Conservation (phyloP, 352 stramenopile genomes). For the Pythium sp. region DNA sequence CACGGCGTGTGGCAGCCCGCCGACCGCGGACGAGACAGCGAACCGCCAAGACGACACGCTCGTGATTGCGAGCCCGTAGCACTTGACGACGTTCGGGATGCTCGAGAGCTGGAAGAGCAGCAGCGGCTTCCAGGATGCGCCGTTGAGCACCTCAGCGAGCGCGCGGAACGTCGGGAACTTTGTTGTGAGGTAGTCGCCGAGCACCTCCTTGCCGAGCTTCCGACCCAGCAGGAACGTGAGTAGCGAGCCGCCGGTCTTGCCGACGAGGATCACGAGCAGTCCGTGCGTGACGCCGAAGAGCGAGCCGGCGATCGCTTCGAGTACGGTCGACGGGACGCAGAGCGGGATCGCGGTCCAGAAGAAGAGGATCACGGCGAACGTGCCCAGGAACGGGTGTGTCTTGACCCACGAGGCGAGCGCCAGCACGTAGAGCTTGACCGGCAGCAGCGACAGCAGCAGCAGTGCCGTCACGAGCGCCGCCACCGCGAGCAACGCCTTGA, state of each 20-base stretch:
- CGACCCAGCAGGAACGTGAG: constrained; percentile 62
- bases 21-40: constrained; percentile 49
- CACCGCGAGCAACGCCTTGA: constrained; percentile 3
- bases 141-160: constrained; percentile 60
- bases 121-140: constrained; percentile 70
- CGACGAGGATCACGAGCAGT: constrained; percentile 56
- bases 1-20: constrained; percentile 54
- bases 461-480: constrained; percentile 4
- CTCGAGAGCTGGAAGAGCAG: constrained; percentile 77
- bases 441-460: constrained; percentile 39
- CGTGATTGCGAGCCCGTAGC: constrained; percentile 77
- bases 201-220: constrained; percentile 47
- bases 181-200: constrained; percentile 56
- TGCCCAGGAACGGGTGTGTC: constrained; percentile 45
- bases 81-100: constrained; percentile 78
- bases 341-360: constrained; percentile 71
- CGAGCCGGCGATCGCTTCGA: constrained; percentile 63
- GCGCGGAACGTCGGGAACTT: constrained; percentile 72
- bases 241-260: constrained; percentile 68
- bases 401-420: constrained; percentile 46
- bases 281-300: constrained; percentile 59
- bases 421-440: constrained; percentile 44
- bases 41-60: constrained; percentile 57
- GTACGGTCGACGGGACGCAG: constrained; percentile 60
- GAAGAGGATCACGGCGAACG: constrained; percentile 40